A percentile compares a stretch with the other conserved stretches of the same genome.
Conservation (phyloP, 352 stramenopile genomes). For the Phytopythium boreale region DNA sequence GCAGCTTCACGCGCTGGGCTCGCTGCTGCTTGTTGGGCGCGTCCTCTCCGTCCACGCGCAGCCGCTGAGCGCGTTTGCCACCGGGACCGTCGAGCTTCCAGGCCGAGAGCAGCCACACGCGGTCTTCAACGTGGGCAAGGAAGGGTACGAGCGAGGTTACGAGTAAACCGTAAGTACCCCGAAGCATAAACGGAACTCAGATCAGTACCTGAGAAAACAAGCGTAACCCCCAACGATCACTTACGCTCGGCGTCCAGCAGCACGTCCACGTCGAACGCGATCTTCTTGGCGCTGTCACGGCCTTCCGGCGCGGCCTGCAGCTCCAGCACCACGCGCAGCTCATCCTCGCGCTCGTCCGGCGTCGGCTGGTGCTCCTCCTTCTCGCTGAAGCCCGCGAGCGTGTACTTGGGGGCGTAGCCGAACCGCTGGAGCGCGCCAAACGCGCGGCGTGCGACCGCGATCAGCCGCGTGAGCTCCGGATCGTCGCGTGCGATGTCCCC, state of each 20-base stretch:
- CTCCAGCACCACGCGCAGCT: constrained; percentile 30
- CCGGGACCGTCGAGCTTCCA: constrained; percentile 46
- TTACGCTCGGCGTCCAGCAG: constrained; percentile 39
- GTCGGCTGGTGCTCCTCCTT: constrained; percentile 15
- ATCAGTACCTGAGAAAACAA: background rate
- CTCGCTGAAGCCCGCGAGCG: constrained; percentile 55
- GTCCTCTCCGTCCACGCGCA: constrained; percentile 43
- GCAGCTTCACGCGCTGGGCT: constrained; percentile 8
- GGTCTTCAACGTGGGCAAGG: constrained; percentile 22
- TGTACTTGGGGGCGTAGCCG: constrained; percentile 54
- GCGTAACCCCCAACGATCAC: constrained; percentile 8
- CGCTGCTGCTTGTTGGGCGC: constrained; percentile 8
- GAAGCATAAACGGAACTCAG: too few relatives aligned
- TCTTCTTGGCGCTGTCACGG: constrained; percentile 16
- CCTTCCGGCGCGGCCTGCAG: constrained; percentile 19
- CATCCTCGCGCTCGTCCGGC: constrained; percentile 9
- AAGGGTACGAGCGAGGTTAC: too few relatives aligned
- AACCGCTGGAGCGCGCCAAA: constrained; percentile 56
- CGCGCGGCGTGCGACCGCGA: constrained; percentile 35
- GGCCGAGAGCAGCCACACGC: constrained; percentile 51
- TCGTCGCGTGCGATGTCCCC: constrained; percentile 37
- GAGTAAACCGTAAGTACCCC: too few relatives aligned
- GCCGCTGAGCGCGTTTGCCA: constrained; percentile 22
- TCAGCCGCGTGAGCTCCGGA: constrained; percentile 45
- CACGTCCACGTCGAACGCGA: constrained; percentile 46